Evolutionary conservation across 192 early-diverging fungal genomes (phyloP).

Genomic region (Backusella macrospora): DNA sequence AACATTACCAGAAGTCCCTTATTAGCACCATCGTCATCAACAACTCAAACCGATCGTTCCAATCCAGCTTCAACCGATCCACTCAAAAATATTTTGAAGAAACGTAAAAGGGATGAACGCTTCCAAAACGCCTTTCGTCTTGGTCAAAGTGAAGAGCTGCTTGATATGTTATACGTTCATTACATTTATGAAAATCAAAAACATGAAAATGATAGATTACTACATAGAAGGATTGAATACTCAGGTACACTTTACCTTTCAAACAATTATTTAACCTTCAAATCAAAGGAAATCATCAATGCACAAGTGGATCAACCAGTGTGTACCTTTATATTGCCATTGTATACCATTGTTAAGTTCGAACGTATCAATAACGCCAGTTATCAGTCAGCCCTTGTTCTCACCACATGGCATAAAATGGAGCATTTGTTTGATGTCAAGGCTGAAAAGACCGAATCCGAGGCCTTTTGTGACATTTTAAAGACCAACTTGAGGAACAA

Average conservation of each 20-base stretch:
- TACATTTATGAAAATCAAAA: conserved; percentile 15
- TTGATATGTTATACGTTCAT: conserved; percentile 55
- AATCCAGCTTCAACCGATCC: conserved; percentile 42
- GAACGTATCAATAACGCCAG: conserved; percentile 77
- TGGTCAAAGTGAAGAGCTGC: conserved; percentile 71
- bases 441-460: conserved; percentile 63
- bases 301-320: conserved; percentile 41
- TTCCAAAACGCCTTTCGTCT: conserved; percentile 82
- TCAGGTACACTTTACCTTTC: conserved; percentile 84
- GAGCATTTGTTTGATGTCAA: conserved; percentile 80
- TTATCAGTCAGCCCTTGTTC: conserved; percentile 68
- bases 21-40: neutral
- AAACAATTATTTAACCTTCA: conserved; percentile 82
- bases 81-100: conserved; percentile 62
- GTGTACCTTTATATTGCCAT: conserved; percentile 79
- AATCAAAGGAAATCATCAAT: conserved; percentile 61
- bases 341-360: conserved; percentile 88
- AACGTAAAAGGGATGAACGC: conserved; percentile 74
- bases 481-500: conserved; percentile 73
- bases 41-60: conserved; percentile 47
- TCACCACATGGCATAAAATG: conserved; percentile 93
- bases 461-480: conserved; percentile 81
- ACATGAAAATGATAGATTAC: neutral
- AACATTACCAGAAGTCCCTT: neutral
- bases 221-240: conserved; percentile 26